Evolutionary conservation across 2,329 filamentous ascomycete species (phyloP).

Genomic region (Trichophyton rubrum): DNA sequence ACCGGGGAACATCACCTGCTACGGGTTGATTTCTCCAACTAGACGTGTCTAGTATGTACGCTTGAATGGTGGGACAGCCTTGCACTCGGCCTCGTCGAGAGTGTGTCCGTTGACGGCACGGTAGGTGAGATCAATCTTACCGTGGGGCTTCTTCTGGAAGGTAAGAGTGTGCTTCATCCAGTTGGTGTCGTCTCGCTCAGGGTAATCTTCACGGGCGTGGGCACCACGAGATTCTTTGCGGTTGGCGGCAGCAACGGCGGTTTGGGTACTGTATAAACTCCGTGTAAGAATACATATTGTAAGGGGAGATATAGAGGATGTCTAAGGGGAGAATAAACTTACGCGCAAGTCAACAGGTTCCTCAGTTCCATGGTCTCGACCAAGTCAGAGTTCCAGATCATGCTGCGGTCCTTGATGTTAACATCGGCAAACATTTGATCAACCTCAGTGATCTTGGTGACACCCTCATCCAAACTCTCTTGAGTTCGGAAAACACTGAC

Average conservation of each 20-base stretch:
- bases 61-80: constrained; percentile 93
- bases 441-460: constrained; percentile 72
- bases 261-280: constrained; percentile 55
- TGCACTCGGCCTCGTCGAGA: constrained; percentile 91
- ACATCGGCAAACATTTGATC: constrained; percentile 70
- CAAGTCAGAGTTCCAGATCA: constrained; percentile 99
- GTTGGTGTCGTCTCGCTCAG: constrained; percentile 84
- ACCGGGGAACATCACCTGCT: background rate
- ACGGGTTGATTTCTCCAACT: background rate
- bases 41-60: constrained; percentile 35
- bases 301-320: too few relatives aligned
- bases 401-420: constrained; percentile 93
- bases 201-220: constrained; percentile 92
- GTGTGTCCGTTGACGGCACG: constrained; percentile 70
- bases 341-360: constrained; percentile 93
- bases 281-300: constrained; percentile 7
- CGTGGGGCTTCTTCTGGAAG: constrained; percentile 88
- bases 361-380: constrained; percentile 92
- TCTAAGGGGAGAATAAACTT: constrained; percentile 35
- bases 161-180: constrained; percentile 99
- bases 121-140: constrained; percentile 75
- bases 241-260: constrained; percentile 76
- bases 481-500: constrained; percentile 95
- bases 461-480: constrained; percentile 85
- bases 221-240: constrained; percentile 96